Percentiles rank a stretch among this genome's conserved stretches.
Evolutionary conservation across 805 yeast genomes (phyloP).

Genomic region (Nakazawaea molendinolei): DNA sequence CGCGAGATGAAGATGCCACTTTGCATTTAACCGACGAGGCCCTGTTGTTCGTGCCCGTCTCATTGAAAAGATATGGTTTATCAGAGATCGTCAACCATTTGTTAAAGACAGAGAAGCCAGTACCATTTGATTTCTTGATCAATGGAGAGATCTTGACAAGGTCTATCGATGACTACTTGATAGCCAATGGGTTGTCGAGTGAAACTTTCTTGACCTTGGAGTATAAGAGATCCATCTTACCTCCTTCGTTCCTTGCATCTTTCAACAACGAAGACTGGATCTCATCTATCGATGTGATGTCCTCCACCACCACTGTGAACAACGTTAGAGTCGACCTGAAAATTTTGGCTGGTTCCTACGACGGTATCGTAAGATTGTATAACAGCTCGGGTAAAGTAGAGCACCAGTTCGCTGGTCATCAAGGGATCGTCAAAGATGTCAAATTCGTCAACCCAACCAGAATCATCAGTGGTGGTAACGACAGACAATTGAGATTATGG

Average conservation of each 20-base stretch:
- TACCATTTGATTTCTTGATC: slow-evolving; percentile 89
- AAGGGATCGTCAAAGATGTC: slow-evolving; percentile 79
- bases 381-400: slow-evolving; percentile 73
- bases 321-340: slow-evolving; percentile 38
- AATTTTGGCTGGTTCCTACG: slow-evolving; percentile 86
- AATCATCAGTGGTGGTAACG: slow-evolving; percentile 82
- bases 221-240: slow-evolving; percentile 86
- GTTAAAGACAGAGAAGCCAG: slow-evolving; percentile 49
- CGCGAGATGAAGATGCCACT: slow-evolving; percentile 73
- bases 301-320: slow-evolving; percentile 25
- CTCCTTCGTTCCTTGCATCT: slow-evolving; percentile 88
- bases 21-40: slow-evolving; percentile 70
- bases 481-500: slow-evolving; percentile 87
- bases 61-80: slow-evolving; percentile 82
- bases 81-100: slow-evolving; percentile 94
- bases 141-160: slow-evolving; percentile 78
- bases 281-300: slow-evolving; percentile 55
- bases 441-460: slow-evolving; percentile 72
- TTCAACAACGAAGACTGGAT: slow-evolving; percentile 96
- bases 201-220: slow-evolving; percentile 79
- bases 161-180: slow-evolving; percentile 73
- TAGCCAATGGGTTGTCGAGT: slow-evolving; percentile 68
- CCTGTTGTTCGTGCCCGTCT: slow-evolving; percentile 83
- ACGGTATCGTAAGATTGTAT: slow-evolving; percentile 90
- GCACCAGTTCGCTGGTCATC: slow-evolving; percentile 80